Percentiles rank a stretch among this genome's conserved stretches.
phyloP scores from a whole-genome alignment of 2,329 filamentous ascomycete species.

The Scedosporium boydii region DNA sequence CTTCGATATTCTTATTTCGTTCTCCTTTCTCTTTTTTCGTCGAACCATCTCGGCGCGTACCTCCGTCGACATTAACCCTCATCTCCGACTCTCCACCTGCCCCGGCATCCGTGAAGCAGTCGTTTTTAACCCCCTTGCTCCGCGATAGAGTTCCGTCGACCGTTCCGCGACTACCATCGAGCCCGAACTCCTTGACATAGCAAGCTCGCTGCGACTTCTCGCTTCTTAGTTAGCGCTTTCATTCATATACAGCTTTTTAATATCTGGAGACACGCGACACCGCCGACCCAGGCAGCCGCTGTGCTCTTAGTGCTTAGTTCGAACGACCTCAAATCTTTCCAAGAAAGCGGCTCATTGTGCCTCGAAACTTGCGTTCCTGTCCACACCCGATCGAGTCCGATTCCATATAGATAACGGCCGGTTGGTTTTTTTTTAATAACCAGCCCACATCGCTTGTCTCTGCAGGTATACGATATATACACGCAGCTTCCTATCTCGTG shows the following conservation, averaged over 20 bases:
- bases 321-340: background rate
- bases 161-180: slow-evolving; percentile 22
- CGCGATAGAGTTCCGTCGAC: background rate
- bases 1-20: slow-evolving; percentile 1
- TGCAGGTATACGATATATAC: background rate
- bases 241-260: background rate
- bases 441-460: too few relatives aligned
- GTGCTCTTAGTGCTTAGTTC: background rate
- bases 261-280: background rate
- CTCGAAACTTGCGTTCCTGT: background rate
- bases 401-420: background rate
- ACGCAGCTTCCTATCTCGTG: background rate
- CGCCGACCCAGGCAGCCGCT: background rate
- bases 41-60: background rate
- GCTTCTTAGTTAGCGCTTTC: background rate
- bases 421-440: background rate
- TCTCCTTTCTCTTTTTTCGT: slow-evolving; percentile 1
- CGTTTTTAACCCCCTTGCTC: slow-evolving; percentile 33
- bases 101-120: background rate
- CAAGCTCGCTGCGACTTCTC: slow-evolving; percentile 6
- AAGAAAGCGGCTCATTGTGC: background rate
- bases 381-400: background rate
- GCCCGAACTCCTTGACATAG: slow-evolving; percentile 28
- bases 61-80: background rate
- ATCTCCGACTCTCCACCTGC: background rate